Base-by-base conservation (phyloP, 176 grass and related monocot genomes). In the Triticum urartu region DNA sequence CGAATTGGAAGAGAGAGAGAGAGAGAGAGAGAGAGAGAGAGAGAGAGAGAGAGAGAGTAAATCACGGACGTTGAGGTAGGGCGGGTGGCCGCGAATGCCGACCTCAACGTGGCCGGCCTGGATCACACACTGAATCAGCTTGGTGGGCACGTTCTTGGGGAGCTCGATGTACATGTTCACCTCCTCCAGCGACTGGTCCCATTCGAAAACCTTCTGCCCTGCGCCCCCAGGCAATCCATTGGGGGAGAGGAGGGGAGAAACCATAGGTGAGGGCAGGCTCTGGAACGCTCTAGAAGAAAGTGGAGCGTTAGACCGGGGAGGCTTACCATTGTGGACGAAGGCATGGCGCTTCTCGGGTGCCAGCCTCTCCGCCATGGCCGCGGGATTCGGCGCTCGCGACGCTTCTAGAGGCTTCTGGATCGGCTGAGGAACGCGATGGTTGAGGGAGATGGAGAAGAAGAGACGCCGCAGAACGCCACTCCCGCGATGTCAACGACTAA, bases 181-280 rank as follows among this genome's bases (percentile, higher is more conserved):
- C 87, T 98, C 97, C 70, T 98, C 97, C 30, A 98, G 84, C 65
- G 97, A 94, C 90, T 98, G 94, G 54, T 98, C 97, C 97, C 94
- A 98, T 74, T 98, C 97, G 83, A 98, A 98, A 13, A 98, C 97
- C 87, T 98, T 98, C 85, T 98, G 91, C 80, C 97, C 97, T 98
- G 88, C 42, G 80, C 26, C 17, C 20, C 65, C 22, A 58, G 45
- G 21, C 45, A 79, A 88, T 77, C 64, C 77, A 86, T 59, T 59
- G 56, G 20, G 56, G 56, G 11, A 71, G 33, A 76, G 9, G 3
- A 74, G 26, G 72, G 63, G 36, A 62, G 39, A 20, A 24, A 17
- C 43, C 67, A 47, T 82, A 79, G 38, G 68, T 68, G 34, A 63
- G 9, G 9, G 10, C 5, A 11, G 3, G 63, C 9, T 15, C 43